Evolutionary conservation across 441 rosid species (phyloP), one percentile per base, ranked within the genome.

Genomic region (Populus tomentosa): DNA sequence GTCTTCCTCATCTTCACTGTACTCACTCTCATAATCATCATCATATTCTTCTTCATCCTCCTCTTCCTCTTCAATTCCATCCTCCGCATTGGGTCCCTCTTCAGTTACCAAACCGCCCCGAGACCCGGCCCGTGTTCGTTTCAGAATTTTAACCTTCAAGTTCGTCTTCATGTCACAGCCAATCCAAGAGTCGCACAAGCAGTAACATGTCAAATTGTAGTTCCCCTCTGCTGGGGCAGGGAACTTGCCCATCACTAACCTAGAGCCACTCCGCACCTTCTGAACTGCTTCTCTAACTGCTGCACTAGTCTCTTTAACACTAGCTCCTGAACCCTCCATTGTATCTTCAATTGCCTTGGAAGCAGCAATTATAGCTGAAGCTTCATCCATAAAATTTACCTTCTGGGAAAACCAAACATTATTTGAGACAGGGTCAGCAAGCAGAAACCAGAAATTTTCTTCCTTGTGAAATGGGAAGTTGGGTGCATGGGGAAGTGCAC

Each of bases 401-500:
- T 94, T 96, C 79, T 94, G 97, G 74, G 91, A 96, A 80, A 92
- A 96, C 99, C 99, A 96, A 4, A 91, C 94, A 63, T 88, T 89
- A 76, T 94, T 94, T 46, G 98, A 89, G 79, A 76, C 84, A 4
- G 90, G 28, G 68, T 96, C 98, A 0, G 94, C 99, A 9, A 96
- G 94, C 73, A 95, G 89, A 82, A 95, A 84, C 98, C 99, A 92
- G 85, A 88, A 94, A 77, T 90, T 96, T 79, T 95, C 99, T 82
- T 95, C 98, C 87, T 94, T 96, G 91, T 89, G 94, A 75, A 94
- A 94, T 36, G 98, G 99, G 87, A 84, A 96, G 85, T 72, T 72
- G 0, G 98, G 98, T n/a, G 94, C 84, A n/a, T 96, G 99, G 50
- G 99, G 98, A 35, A 96, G 96, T 67, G 97, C 98, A 36, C 91